phyloP scores from a whole-genome alignment of 768 basidiomycete genomes.

The Rubroboletus pulcherrimus region DNA sequence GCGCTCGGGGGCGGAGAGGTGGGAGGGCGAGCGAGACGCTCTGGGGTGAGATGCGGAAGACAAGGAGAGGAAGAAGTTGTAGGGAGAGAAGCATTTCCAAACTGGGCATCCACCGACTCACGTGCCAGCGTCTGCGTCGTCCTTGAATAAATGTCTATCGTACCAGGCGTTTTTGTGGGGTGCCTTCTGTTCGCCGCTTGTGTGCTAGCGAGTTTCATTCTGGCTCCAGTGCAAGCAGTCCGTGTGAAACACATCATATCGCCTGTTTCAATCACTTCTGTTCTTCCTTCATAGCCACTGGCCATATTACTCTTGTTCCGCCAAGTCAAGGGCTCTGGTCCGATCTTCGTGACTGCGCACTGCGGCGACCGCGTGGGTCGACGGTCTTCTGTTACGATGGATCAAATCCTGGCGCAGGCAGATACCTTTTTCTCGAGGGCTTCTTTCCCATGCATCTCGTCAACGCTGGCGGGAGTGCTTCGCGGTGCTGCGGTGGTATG shows the following conservation, averaged over 20 bases:
- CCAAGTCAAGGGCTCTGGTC: not conserved
- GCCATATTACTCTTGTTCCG: not conserved
- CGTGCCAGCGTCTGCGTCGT: conserved; percentile 4
- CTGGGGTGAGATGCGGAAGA: conserved; percentile 17
- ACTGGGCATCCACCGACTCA: conserved; percentile 17
- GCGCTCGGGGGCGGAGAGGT: not conserved
- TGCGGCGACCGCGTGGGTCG: not conserved
- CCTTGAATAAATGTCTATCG: too few species aligned
- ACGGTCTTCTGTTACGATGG: not conserved
- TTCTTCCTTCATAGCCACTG: not conserved
- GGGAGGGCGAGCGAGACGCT: conserved; percentile 13
- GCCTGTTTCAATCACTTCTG: not conserved
- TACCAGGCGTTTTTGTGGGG: not conserved
- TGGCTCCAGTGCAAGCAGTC: not conserved
- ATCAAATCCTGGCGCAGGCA: not conserved
- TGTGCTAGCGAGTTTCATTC: not conserved
- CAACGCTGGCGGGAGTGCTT: not conserved
- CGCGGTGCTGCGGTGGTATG: not conserved
- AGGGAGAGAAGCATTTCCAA: conserved; percentile 28
- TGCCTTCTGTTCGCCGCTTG: not conserved
- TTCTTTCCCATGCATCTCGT: not conserved
- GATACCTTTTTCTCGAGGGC: not conserved
- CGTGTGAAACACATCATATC: not conserved
- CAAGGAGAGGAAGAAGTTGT: conserved; percentile 17
- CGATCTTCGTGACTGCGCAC: not conserved